A percentile compares a stretch with the other conserved stretches of the same genome.
Conservation (phyloP, 148 eudicot species). For the Suaeda aralocaspica region DNA sequence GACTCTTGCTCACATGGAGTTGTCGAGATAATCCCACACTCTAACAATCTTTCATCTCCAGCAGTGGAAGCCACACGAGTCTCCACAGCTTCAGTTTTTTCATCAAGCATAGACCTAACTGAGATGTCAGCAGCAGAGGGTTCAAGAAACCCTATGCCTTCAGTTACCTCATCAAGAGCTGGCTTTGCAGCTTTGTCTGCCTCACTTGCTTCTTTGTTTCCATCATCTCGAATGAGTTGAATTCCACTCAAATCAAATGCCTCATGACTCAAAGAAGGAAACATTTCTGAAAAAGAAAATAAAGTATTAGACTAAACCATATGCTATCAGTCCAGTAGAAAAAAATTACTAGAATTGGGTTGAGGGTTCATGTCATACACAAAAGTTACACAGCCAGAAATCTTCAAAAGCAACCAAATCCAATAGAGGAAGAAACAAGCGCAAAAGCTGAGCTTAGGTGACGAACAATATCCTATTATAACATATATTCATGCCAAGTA, state of each 20-base stretch:
- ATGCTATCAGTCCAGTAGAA: background rate
- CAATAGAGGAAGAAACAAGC: too few relatives aligned
- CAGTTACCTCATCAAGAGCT: slow-evolving; percentile 28
- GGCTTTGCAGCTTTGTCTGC: slow-evolving; percentile 23
- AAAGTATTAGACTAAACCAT: background rate
- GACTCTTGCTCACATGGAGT: slow-evolving; percentile 24
- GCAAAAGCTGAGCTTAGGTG: too few relatives aligned
- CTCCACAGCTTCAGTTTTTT: slow-evolving; percentile 27
- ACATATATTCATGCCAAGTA: too few relatives aligned
- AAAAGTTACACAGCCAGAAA: background rate
- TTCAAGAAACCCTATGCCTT: slow-evolving; percentile 17
- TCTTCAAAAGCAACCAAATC: background rate
- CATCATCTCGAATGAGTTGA: slow-evolving; percentile 33
- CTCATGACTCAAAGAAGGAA: slow-evolving; percentile 48
- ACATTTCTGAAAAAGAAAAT: slow-evolving; percentile 45
- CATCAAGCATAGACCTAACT: slow-evolving; percentile 22
- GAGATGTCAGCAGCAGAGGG: slow-evolving; percentile 16
- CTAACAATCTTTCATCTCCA: slow-evolving; percentile 21
- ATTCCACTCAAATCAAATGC: slow-evolving; percentile 52
- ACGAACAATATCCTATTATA: too few relatives aligned
- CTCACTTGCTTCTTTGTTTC: slow-evolving; percentile 25
- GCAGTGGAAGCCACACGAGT: slow-evolving; percentile 22
- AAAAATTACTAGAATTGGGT: background rate
- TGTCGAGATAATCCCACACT: slow-evolving; percentile 16
- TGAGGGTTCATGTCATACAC: background rate